Conservation (phyloP, 192 early-diverging fungal species). For the Diversispora eburnea region DNA sequence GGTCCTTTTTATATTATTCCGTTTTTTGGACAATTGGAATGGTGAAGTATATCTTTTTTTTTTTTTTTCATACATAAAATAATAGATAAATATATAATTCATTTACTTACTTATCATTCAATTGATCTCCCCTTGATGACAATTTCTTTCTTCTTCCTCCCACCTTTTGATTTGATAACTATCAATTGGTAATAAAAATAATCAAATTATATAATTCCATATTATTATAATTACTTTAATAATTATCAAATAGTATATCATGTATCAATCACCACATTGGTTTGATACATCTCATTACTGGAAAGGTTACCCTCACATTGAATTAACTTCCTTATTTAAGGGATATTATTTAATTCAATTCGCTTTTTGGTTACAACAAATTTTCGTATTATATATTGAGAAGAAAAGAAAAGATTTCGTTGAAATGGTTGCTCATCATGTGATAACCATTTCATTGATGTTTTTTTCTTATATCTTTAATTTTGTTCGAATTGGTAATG, state of each 20-base stretch:
- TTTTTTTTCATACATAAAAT: too few relatives aligned
- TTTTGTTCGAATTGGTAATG: constrained; percentile 76
- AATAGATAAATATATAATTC: too few relatives aligned
- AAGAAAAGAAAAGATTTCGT: constrained; percentile 71
- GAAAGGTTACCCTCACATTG: constrained; percentile 67
- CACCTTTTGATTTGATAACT: not conserved
- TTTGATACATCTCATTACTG: constrained; percentile 66
- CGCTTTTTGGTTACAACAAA: constrained; percentile 78
- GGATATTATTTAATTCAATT: constrained; percentile 72
- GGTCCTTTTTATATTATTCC: constrained; percentile 61
- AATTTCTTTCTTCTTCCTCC: not conserved
- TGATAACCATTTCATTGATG: constrained; percentile 69
- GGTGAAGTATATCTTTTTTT: constrained; percentile 33
- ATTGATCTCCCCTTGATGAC: too few relatives aligned
- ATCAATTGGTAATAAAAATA: not conserved
- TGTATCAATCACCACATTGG: constrained; percentile 69
- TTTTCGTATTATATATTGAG: constrained; percentile 69
- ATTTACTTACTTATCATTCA: too few relatives aligned
- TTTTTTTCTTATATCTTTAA: constrained; percentile 62
- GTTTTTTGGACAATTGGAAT: constrained; percentile 61
- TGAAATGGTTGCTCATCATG: constrained; percentile 72
- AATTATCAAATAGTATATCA: constrained; percentile 46
- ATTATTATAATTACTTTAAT: not conserved
- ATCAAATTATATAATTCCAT: not conserved
- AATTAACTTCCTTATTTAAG: constrained; percentile 55